Evolutionary conservation across 1,284 basidiomycete species (phyloP), one percentile per base, ranked within the genome.

Genomic region (Exsudoporus floridanus): DNA sequence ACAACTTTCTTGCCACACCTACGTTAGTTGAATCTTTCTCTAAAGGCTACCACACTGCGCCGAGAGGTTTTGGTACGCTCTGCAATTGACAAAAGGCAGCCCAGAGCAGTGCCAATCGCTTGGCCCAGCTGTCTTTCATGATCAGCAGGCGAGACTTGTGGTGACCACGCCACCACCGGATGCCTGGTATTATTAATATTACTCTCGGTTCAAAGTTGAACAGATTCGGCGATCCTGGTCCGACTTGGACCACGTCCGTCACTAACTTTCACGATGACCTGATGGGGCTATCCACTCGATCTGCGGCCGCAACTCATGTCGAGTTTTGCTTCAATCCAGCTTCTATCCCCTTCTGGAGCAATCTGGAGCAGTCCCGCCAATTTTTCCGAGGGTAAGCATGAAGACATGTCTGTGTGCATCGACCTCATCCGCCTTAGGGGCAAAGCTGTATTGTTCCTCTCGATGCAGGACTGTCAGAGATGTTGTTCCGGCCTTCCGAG

Each of bases 171-270:
- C 45, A 38, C 31, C 18, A 34, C 14, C 25, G 13, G 49, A 21
- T 21, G 19, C 18, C 51, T n/a, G n/a, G n/a, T n/a, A n/a, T n/a
- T n/a, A n/a, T n/a, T 50, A 27, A 14, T 43, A 23, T 19, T 7
- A 34, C 18, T 9, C 36, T 50, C 38, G 61, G 50, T 34, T 59
- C 55, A 61, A 49, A 33, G 43, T 49, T 60, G 38, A 60, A 35
- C 48, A 36, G 8, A 5, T 55, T 60, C 58, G 58, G 58, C 41
- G 8, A 37, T 41, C 40, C 43, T 38, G 28, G 33, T 49, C 54
- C 54, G 46, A 56, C 37, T 25, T 9, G 34, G 13, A 39, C 23
- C 7, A 41, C 18, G 9, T 27, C 31, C 9, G 19, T 4, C 18
- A 10, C 40, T 8, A 16, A 8, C n/a, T n/a, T n/a, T 13, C 21